These are phyloP conservation scores for Coffea eugenioides DNA, from an alignment of 257 asterid genomes.

Conservation along the genomic window DNA sequence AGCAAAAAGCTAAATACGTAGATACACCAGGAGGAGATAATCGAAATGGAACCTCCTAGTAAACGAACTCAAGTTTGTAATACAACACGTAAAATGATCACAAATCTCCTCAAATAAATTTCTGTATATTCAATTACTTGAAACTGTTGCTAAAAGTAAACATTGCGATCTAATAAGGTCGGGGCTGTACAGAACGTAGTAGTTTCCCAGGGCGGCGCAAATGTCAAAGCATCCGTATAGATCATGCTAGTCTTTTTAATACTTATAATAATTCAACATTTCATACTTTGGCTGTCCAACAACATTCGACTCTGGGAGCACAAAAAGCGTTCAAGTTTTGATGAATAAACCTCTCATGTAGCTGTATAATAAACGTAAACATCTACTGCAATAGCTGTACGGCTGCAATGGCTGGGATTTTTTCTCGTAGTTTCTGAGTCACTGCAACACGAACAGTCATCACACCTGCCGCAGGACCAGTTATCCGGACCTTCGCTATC, in stretches of 20 bases:
- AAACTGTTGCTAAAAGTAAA: not conserved
- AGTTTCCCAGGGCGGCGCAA: not conserved
- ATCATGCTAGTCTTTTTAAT: not conserved
- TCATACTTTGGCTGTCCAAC: not conserved
- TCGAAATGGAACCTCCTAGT: no score
- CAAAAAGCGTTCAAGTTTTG: not conserved
- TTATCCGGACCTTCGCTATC: constrained; percentile 79
- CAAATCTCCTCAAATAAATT: not conserved
- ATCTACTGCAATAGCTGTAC: constrained; percentile 79
- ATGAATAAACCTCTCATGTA: not conserved
- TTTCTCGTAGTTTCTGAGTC: constrained; percentile 90
- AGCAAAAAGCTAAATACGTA: no score
- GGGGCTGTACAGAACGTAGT: not conserved
- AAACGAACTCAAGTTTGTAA: not conserved
- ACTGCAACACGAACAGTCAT: constrained; percentile 98
- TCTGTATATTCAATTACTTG: not conserved
- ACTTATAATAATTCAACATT: not conserved
- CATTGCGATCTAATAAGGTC: not conserved
- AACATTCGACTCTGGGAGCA: not conserved
- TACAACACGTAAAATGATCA: not conserved
- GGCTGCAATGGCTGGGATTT: constrained; percentile 88
- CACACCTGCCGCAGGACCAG: constrained; percentile 94
- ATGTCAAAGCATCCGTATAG: not conserved
- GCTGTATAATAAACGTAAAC: not conserved
- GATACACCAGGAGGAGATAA: no score